Percentiles rank a stretch among this genome's conserved stretches.
These are phyloP conservation scores for Cladophialophora yegresii DNA, from an alignment of 2,329 filamentous ascomycete genomes.

Conservation along the genomic window DNA sequence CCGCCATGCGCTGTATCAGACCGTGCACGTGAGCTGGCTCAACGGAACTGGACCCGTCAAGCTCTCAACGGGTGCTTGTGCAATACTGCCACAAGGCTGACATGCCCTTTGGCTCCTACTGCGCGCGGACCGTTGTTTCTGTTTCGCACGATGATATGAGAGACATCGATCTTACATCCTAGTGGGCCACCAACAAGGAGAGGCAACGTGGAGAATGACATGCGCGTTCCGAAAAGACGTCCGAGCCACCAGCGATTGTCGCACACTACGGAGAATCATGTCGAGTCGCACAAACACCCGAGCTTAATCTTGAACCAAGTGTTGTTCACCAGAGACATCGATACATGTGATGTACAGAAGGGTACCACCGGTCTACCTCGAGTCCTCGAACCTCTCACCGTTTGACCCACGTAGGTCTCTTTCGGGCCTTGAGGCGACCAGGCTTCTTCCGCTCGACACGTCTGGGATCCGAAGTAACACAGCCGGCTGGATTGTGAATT, in stretches of 20 bases:
- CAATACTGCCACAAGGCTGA: constrained; percentile 21
- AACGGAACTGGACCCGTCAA: background rate
- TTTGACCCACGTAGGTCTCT: constrained; percentile 99
- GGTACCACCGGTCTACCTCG: constrained; percentile 21
- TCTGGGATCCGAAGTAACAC: constrained; percentile 85
- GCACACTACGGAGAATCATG: constrained; percentile 2
- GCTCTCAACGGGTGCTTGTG: constrained; percentile 7
- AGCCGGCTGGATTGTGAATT: constrained; percentile 67
- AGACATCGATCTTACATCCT: constrained; percentile 2
- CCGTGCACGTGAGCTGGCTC: constrained; percentile 19
- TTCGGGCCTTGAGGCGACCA: constrained; percentile 92
- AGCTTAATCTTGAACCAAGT: constrained; percentile 9
- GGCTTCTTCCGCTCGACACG: constrained; percentile 98
- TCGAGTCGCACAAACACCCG: constrained; percentile 2
- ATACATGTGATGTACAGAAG: constrained; percentile 38
- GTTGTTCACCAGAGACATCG: constrained; percentile 34
- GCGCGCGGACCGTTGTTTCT: background rate
- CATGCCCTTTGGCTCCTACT: background rate
- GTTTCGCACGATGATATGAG: constrained; percentile 1
- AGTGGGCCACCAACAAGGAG: constrained; percentile 3
- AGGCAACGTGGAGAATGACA: constrained; percentile 2
- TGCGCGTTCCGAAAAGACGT: background rate
- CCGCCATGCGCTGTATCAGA: background rate
- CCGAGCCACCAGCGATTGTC: background rate
- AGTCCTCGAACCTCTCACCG: constrained; percentile 47